Conservation (phyloP, 2,329 filamentous ascomycete genomes). For the Pseudogymnoascus sp. region DNA sequence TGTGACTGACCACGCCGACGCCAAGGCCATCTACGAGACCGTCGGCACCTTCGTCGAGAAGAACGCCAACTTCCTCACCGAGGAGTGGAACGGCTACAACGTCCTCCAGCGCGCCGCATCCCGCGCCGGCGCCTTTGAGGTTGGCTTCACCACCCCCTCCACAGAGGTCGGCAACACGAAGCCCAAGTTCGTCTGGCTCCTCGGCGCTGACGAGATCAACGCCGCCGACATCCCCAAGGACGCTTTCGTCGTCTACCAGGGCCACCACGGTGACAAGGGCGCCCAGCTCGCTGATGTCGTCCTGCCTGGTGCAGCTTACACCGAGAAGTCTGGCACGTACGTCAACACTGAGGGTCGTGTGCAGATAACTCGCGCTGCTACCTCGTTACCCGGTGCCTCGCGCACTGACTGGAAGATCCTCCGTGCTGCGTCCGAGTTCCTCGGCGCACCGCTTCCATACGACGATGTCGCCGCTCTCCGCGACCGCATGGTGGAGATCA, state of each 20-base stretch:
- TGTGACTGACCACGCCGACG: conserved; percentile 82
- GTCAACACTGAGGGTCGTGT: conserved; percentile 97
- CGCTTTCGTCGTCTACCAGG: conserved; percentile 95
- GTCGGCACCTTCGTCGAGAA: conserved; percentile 89
- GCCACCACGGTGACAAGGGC: conserved; percentile 91
- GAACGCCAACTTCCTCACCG: conserved; percentile 81
- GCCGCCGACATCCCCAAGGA: conserved; percentile 86
- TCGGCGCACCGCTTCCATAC: conserved; percentile 79
- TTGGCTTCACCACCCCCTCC: conserved; percentile 87
- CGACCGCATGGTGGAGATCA: conserved; percentile 92
- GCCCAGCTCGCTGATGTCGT: conserved; percentile 90
- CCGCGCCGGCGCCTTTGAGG: conserved; percentile 85
- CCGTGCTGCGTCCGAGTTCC: conserved; percentile 83
- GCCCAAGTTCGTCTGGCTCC: conserved; percentile 93
- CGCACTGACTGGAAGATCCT: conserved; percentile 99
- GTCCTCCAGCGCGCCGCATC: conserved; percentile 91
- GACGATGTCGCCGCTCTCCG: conserved; percentile 84
- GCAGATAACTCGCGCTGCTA: conserved; percentile 86
- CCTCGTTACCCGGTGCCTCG: conserved; percentile 77
- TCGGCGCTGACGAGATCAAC: conserved; percentile 86
- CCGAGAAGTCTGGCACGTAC: conserved; percentile 92
- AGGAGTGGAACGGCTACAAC: conserved; percentile 97
- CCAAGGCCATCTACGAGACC: conserved; percentile 87
- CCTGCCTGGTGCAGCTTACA: conserved; percentile 90
- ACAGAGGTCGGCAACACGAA: conserved; percentile 71